A percentile compares a stretch with the other conserved stretches of the same genome.
phyloP scores from a whole-genome alignment of 2,329 filamentous ascomycete genomes.

The Venturiaceae sp. region DNA sequence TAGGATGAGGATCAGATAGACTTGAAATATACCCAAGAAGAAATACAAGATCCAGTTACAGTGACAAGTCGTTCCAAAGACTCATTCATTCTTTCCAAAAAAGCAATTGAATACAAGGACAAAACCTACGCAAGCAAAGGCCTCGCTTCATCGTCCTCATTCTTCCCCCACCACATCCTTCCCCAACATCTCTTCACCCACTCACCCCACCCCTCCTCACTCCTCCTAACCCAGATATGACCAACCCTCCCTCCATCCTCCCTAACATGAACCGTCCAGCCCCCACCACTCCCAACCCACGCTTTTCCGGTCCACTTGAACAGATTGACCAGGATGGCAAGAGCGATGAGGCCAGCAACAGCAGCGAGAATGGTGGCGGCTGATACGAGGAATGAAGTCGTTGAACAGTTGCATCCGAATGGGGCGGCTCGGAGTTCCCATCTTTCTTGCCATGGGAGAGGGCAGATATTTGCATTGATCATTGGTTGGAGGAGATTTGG shows the following conservation, averaged over 20 bases:
- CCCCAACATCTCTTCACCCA: background rate
- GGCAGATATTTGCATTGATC: constrained; percentile 4
- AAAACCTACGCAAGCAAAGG: constrained; percentile 5
- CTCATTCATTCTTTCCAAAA: too few relatives aligned
- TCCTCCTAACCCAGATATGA: background rate
- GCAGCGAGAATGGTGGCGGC: background rate
- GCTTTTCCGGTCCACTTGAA: background rate
- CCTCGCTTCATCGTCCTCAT: background rate
- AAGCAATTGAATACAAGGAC: too few relatives aligned
- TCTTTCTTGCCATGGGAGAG: constrained; percentile 8
- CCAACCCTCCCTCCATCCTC: background rate
- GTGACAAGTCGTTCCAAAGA: too few relatives aligned
- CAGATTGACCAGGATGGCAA: background rate
- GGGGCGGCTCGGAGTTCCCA: constrained; percentile 6
- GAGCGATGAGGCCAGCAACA: background rate
- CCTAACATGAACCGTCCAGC: background rate
- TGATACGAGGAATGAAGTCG: constrained; percentile 5
- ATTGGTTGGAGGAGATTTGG: constrained; percentile 5
- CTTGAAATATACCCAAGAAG: too few relatives aligned
- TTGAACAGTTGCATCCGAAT: constrained; percentile 7
- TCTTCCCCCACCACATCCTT: background rate
- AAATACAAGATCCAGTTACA: too few relatives aligned
- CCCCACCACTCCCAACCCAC: background rate
- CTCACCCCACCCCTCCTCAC: background rate
- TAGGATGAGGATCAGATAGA: too few relatives aligned